These are phyloP conservation scores for Mycena kentingensis DNA, from an alignment of 768 basidiomycete species.

Conservation along the genomic window DNA sequence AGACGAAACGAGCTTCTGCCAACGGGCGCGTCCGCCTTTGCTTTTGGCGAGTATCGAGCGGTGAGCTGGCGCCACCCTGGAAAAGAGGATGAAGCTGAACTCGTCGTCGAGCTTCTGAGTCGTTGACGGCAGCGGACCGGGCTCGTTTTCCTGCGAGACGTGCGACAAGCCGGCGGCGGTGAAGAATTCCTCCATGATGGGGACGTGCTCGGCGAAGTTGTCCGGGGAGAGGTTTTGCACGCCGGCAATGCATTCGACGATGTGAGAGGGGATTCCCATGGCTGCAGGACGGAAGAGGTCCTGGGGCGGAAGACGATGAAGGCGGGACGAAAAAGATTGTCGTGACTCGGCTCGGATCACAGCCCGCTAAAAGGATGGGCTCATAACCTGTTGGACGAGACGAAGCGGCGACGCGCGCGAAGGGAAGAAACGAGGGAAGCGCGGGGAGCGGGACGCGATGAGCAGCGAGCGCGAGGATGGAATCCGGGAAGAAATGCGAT, in stretches of 20 bases:
- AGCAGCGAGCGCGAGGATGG: background rate
- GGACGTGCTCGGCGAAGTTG: conserved; percentile 2
- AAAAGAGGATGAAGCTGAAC: background rate
- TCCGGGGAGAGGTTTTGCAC: background rate
- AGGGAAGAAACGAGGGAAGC: background rate
- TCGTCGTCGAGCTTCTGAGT: background rate
- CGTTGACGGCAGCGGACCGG: background rate
- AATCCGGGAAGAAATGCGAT: background rate
- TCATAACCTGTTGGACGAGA: background rate
- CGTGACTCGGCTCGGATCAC: conserved; percentile 1
- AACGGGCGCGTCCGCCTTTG: background rate
- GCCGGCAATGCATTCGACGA: background rate
- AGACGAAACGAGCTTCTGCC: background rate
- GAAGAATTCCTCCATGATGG: background rate
- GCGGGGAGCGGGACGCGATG: background rate
- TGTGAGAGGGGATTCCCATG: conserved; percentile 1
- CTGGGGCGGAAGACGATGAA: background rate
- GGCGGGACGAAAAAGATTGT: background rate
- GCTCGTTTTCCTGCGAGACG: background rate
- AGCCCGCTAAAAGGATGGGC: background rate
- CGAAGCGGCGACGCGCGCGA: background rate
- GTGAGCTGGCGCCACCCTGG: background rate
- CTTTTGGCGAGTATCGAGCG: background rate
- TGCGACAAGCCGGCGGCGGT: background rate
- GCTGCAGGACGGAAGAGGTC: background rate